These are phyloP conservation scores for Rubroboletus satanas DNA, from an alignment of 768 basidiomycete species.

Conservation along the genomic window DNA sequence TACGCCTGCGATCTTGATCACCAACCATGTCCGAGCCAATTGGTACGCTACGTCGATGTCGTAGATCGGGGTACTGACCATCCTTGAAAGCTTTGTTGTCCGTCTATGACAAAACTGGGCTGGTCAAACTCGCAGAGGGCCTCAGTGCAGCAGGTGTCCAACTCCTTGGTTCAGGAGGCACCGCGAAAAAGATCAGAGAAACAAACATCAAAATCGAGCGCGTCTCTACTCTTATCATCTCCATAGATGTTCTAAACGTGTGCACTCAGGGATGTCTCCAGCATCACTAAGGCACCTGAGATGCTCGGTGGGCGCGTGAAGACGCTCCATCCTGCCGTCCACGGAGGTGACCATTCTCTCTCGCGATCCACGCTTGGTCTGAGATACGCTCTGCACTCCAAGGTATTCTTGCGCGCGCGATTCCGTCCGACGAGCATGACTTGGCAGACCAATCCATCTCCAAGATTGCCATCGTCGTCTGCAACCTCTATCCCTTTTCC, in stretches of 20 bases:
- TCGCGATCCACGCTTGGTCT: not conserved
- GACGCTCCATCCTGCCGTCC: slow-evolving; percentile 96
- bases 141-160: slow-evolving; percentile 78
- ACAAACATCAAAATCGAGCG: slow-evolving; percentile 88
- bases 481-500: slow-evolving; percentile 98
- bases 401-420: slow-evolving; percentile 94
- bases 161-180: slow-evolving; percentile 93
- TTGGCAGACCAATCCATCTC: slow-evolving; percentile 79
- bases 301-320: slow-evolving; percentile 99
- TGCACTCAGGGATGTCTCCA: slow-evolving; percentile 81
- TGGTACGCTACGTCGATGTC: slow-evolving; percentile 16
- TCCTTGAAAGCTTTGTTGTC: slow-evolving; percentile 71
- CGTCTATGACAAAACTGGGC: slow-evolving; percentile 92
- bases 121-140: slow-evolving; percentile 86
- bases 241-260: slow-evolving; percentile 6
- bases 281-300: slow-evolving; percentile 96
- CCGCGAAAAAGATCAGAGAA: slow-evolving; percentile 95
- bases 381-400: not conserved
- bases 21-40: slow-evolving; percentile 27
- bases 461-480: slow-evolving; percentile 94
- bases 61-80: not conserved
- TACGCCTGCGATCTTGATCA: slow-evolving; percentile 6
- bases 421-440: slow-evolving; percentile 86
- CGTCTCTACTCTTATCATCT: slow-evolving; percentile 32
- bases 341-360: slow-evolving; percentile 65